Conservation (phyloP, 495 filamentous ascomycete species). For the Hypoxylon lienhwacheense region DNA sequence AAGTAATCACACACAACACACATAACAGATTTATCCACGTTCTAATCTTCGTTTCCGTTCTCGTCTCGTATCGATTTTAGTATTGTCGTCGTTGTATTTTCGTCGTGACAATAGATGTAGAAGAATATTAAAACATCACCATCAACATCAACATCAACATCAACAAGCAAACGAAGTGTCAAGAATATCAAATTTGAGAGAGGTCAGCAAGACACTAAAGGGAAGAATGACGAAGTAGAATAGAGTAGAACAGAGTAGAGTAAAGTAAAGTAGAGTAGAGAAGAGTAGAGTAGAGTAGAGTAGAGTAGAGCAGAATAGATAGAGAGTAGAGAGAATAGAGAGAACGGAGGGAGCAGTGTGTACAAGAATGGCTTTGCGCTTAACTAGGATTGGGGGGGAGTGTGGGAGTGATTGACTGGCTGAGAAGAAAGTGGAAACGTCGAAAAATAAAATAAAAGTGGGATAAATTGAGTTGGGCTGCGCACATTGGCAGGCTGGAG, state of each 20-base stretch:
- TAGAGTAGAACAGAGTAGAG: no score
- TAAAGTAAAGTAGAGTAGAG: no score
- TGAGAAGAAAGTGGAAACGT: constrained; percentile 30
- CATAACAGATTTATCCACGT: no score
- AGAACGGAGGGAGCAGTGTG: constrained; percentile 19
- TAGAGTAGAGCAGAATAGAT: constrained; percentile 24
- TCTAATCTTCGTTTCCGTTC: constrained; percentile 1
- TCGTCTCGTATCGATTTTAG: constrained; percentile 7
- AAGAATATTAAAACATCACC: no score
- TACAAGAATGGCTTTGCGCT: constrained; percentile 25
- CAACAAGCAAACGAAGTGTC: no score
- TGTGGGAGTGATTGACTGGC: constrained; percentile 25
- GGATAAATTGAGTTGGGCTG: constrained; percentile 29
- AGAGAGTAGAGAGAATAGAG: constrained; percentile 15
- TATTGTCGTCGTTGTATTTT: constrained; percentile 16
- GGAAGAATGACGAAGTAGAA: no score
- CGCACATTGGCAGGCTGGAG: constrained; percentile 27
- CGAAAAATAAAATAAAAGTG: constrained; percentile 33
- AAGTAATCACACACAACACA: constrained; percentile 8
- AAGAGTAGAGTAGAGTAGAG: no score
- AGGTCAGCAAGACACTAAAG: constrained; percentile 30
- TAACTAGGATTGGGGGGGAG: constrained; percentile 25
- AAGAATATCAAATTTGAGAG: not conserved
- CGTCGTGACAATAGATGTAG: constrained; percentile 9
- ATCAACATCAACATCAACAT: no score